phyloP scores from a whole-genome alignment of 352 stramenopile genomes.

The Phytophthora ohioensis region DNA sequence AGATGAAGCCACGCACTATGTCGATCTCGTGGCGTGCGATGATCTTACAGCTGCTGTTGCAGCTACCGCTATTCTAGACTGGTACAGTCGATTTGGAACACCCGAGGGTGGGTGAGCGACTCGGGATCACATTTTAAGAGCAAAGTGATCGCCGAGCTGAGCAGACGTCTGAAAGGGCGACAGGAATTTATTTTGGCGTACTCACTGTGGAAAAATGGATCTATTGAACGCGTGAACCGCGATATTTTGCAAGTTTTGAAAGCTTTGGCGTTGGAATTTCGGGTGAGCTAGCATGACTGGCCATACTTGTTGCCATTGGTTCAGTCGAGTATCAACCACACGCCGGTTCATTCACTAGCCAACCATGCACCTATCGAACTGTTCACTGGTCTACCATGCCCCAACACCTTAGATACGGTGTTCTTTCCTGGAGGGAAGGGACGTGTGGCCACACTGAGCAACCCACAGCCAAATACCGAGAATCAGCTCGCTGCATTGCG shows the following conservation, averaged over 20 bases:
- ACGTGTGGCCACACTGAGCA: not conserved
- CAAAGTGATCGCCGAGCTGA: conserved; percentile 5
- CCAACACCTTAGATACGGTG: not conserved
- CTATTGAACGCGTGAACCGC: not conserved
- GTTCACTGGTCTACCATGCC: conserved; percentile 7
- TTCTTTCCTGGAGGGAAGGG: conserved; percentile 10
- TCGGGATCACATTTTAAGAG: conserved; percentile 13
- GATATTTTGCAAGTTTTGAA: conserved; percentile 12
- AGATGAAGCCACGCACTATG: conserved; percentile 17
- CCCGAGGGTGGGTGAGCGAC: conserved; percentile 2
- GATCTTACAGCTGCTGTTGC: not conserved
- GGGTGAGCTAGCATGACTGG: conserved; percentile 3
- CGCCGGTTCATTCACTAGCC: conserved; percentile 1
- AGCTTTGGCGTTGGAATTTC: conserved; percentile 1
- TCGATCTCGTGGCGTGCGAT: conserved; percentile 14
- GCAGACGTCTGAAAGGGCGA: conserved; percentile 1
- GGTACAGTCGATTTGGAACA: conserved; percentile 1
- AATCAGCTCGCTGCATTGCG: not conserved
- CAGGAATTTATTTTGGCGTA: conserved; percentile 13
- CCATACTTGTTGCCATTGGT: not conserved
- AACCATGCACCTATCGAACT: not conserved
- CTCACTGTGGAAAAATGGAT: conserved; percentile 14
- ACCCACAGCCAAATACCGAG: not conserved
- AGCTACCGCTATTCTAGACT: conserved; percentile 5
- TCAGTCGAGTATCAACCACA: conserved; percentile 10